Base-by-base conservation (phyloP, 2,329 filamentous ascomycete genomes). In the Dryadomyces sulphureus region DNA sequence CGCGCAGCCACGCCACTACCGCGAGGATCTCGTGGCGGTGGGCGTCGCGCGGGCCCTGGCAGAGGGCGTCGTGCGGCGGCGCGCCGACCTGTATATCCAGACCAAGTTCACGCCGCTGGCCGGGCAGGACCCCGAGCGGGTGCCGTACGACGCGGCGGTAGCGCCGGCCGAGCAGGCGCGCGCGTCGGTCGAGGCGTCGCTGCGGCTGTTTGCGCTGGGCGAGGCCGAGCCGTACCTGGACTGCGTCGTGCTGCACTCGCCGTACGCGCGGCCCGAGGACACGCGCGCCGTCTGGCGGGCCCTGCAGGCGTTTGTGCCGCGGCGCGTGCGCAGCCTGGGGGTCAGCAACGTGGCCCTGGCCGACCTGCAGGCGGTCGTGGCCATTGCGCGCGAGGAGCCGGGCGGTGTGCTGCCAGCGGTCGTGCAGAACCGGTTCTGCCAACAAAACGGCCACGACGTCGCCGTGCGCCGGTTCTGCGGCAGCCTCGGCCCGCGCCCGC, bases 1-100 rank as follows among this genome's bases (percentile, higher is more conserved):
- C 9, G 82, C 81, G 16, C 83, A 88, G 60, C 84, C 84, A 2
- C 75, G 75, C 50, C 84, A 90, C 62, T 92, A 92, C 60, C 72
- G 79, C 52, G 86, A 93, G 60, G 65, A 72, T 45, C 67, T 82
- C 7, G 81, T 86, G 1, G 84, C 78, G 2, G 68, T 74, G 22
- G 85, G 79, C 3, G 67, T 92, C 41, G 68, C 73, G 48, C 66
- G 68, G 46, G 78, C 79, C 32, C 70, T 85, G 44, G 54, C 61
- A 7, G 71, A 79, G 27, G 75, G 75, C 2, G 60, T 74, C n/a
- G 64, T 84, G 41, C 69, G 52, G 21, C 16, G 39, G 1, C 61
- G 68, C 5, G 55, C 69, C 40, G 74, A 82, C 30, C 55, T 90
- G 41, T 86, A 79, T 57, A 68, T 89, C 39, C 85, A 93, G 70